These are phyloP conservation scores for Melocanna baccifera DNA, from an alignment of 176 grass and related monocot genomes.

Conservation along the genomic window DNA sequence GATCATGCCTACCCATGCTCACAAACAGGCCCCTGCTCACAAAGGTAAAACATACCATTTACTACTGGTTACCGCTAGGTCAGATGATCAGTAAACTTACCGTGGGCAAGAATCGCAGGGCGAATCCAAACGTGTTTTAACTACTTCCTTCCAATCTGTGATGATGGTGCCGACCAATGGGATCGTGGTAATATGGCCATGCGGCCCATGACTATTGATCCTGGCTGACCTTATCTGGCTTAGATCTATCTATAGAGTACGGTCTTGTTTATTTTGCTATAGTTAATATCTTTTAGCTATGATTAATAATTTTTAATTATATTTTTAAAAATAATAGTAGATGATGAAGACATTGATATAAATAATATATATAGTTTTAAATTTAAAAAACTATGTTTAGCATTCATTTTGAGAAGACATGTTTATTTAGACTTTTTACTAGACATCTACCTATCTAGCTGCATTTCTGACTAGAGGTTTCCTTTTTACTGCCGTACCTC, in stretches of 20 bases:
- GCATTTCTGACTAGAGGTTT: not conserved
- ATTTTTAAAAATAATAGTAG: fast-evolving
- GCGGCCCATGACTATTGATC: not conserved
- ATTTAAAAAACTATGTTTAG: too few relatives aligned
- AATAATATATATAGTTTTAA: too few relatives aligned
- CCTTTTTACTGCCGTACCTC: not conserved
- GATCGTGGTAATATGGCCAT: not conserved
- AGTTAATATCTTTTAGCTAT: too few relatives aligned
- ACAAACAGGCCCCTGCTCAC: too few relatives aligned
- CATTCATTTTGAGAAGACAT: too few relatives aligned
- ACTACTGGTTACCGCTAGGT: not conserved
- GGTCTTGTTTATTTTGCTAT: too few relatives aligned
- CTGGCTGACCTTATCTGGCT: not conserved
- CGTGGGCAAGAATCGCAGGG: not conserved
- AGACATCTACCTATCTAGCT: not conserved
- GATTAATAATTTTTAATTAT: too few relatives aligned
- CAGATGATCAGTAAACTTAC: not conserved
- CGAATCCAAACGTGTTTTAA: not conserved
- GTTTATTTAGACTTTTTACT: too few relatives aligned
- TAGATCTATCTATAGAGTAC: not conserved
- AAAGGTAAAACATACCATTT: too few relatives aligned
- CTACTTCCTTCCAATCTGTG: not conserved
- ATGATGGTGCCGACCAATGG: slow-evolving; percentile 2
- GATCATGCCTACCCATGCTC: too few relatives aligned
- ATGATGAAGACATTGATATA: fast-evolving